Evolutionary conservation across 331 rosid species (phyloP).

Genomic region (Arachis monticola): DNA sequence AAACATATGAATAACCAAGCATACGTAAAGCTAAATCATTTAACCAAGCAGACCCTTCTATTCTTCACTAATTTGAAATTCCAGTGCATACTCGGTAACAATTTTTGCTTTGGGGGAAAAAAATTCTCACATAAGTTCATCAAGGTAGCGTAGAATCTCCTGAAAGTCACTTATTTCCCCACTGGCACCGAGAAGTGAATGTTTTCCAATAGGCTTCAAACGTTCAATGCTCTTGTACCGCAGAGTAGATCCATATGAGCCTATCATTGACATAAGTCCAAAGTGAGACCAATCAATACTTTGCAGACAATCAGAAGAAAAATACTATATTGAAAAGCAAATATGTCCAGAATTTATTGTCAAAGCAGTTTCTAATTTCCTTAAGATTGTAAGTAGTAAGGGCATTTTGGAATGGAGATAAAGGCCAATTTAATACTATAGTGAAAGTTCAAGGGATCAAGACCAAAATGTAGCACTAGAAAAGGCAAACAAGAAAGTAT

Average conservation of each 20-base stretch:
- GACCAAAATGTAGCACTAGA: not conserved
- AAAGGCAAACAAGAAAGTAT: no score
- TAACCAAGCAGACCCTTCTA: constrained; percentile 13
- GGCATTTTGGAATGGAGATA: not conserved
- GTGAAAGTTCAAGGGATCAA: not conserved
- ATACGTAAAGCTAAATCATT: constrained; percentile 6
- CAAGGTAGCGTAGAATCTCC: constrained; percentile 72
- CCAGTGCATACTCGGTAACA: constrained; percentile 19
- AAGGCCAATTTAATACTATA: not conserved
- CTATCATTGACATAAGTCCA: constrained; percentile 35
- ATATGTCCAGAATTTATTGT: not conserved
- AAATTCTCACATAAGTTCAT: constrained; percentile 73
- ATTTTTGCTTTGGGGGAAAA: not conserved
- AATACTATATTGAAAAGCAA: not conserved
- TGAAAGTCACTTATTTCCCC: constrained; percentile 93
- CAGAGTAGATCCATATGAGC: constrained; percentile 89
- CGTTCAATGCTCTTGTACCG: constrained; percentile 84
- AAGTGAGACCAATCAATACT: not conserved
- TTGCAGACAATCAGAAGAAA: no score
- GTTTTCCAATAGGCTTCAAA: constrained; percentile 81
- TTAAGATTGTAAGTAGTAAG: not conserved
- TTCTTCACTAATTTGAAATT: constrained; percentile 29
- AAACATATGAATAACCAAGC: not conserved
- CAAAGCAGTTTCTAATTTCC: constrained; percentile 10
- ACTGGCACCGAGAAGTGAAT: constrained; percentile 85